Evolutionary conservation across 1,139 yeast species (phyloP).

Genomic region (Tardiomyces digboiensis): DNA sequence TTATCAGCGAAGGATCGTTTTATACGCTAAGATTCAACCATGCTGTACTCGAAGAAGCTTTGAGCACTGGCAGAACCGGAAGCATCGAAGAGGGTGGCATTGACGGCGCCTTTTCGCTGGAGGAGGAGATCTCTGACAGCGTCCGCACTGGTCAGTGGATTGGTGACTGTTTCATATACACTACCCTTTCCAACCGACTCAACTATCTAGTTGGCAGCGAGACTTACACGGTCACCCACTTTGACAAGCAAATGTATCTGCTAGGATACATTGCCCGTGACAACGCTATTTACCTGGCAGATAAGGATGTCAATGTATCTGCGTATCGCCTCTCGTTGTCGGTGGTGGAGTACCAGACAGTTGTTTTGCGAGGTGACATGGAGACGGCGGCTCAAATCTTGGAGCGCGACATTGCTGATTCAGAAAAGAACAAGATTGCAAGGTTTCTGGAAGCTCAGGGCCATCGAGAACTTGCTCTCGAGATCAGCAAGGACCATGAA

Average conservation of each 20-base stretch:
- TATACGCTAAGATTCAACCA: constrained; percentile 70
- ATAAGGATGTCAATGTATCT: constrained; percentile 76
- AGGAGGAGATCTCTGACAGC: constrained; percentile 65
- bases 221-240: constrained; percentile 86
- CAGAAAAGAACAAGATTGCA: constrained; percentile 72
- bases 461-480: constrained; percentile 68
- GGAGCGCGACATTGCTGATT: constrained; percentile 52
- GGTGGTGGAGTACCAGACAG: constrained; percentile 90
- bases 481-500: constrained; percentile 75
- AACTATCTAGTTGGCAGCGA: constrained; percentile 95
- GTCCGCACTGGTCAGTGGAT: constrained; percentile 90
- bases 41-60: constrained; percentile 55
- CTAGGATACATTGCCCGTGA: constrained; percentile 89
- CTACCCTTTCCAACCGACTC: constrained; percentile 77
- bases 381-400: constrained; percentile 55
- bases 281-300: constrained; percentile 81
- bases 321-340: constrained; percentile 77
- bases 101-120: constrained; percentile 68
- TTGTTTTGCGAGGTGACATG: constrained; percentile 89
- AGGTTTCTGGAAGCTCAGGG: constrained; percentile 94
- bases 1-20: constrained; percentile 68
- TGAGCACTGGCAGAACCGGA: constrained; percentile 35
- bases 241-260: constrained; percentile 78
- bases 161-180: constrained; percentile 93
- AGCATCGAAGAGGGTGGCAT: constrained; percentile 15